phyloP scores from a whole-genome alignment of 495 filamentous ascomycete genomes.

The Chlorociboria aeruginascens region DNA sequence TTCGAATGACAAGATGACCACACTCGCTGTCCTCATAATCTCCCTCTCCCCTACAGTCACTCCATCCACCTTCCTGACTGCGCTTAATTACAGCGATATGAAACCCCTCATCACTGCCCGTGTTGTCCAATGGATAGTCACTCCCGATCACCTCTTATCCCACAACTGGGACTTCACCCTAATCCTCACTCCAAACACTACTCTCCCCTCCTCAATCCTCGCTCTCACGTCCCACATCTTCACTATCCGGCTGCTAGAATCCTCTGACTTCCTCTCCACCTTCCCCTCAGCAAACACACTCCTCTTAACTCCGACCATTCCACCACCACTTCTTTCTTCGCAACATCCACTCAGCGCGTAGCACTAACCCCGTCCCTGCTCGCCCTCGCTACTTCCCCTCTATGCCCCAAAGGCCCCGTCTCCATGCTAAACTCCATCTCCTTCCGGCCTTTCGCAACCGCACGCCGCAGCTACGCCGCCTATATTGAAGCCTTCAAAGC shows the following conservation, averaged over 20 bases:
- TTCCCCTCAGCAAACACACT: slow-evolving; percentile 31
- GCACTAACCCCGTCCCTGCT: slow-evolving; percentile 38
- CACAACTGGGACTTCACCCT: slow-evolving; percentile 43
- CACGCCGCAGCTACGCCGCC: background rate
- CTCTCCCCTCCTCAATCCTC: slow-evolving; percentile 27
- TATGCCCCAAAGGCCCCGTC: slow-evolving; percentile 29
- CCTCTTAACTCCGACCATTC: slow-evolving; percentile 26
- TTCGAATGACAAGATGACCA: no score
- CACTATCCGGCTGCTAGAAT: background rate
- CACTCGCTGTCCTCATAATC: background rate
- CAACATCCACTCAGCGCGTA: slow-evolving; percentile 34
- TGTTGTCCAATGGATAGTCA: slow-evolving; percentile 42
- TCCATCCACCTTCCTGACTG: slow-evolving; percentile 13
- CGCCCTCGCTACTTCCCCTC: slow-evolving; percentile 23
- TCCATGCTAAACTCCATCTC: slow-evolving; percentile 53
- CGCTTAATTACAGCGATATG: slow-evolving; percentile 14
- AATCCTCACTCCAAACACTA: slow-evolving; percentile 26
- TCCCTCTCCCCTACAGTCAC: background rate
- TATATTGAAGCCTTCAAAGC: slow-evolving; percentile 36
- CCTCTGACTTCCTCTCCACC: slow-evolving; percentile 18
- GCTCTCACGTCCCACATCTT: slow-evolving; percentile 19
- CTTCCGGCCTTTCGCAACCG: slow-evolving; percentile 23
- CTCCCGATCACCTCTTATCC: slow-evolving; percentile 22
- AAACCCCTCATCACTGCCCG: slow-evolving; percentile 34
- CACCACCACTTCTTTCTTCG: background rate